Percentiles rank a stretch among this genome's conserved stretches.
phyloP scores from a whole-genome alignment of 164 flowering plant genomes.

The Nymphaea thermarum region DNA sequence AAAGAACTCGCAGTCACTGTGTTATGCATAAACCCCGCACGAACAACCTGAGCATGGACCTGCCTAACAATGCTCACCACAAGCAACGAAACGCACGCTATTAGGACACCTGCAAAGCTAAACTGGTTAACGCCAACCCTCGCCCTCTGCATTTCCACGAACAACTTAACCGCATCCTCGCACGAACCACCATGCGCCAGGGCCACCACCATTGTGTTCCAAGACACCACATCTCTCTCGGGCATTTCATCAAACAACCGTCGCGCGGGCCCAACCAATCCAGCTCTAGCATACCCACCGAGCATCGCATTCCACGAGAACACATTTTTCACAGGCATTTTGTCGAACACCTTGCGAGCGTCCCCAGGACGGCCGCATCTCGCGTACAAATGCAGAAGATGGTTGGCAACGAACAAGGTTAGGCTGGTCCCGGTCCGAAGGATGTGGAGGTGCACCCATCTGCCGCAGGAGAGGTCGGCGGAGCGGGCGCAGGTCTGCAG shows the following conservation, averaged over 20 bases:
- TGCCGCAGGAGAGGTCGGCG: slow-evolving; percentile 32
- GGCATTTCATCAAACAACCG: slow-evolving; percentile 53
- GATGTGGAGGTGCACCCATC: slow-evolving; percentile 52
- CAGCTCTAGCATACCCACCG: slow-evolving; percentile 53
- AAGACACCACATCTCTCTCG: slow-evolving; percentile 54
- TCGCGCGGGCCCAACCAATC: slow-evolving; percentile 32
- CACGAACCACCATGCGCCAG: slow-evolving; percentile 32
- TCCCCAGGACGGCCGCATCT: slow-evolving; percentile 27
- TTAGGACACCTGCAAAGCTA: slow-evolving; percentile 62
- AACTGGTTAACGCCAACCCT: slow-evolving; percentile 38
- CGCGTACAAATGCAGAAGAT: slow-evolving; percentile 43
- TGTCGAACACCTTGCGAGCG: slow-evolving; percentile 56
- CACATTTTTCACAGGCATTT: slow-evolving; percentile 51
- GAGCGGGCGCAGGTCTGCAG: slow-evolving; percentile 25
- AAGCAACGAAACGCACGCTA: slow-evolving; percentile 40
- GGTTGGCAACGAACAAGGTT: slow-evolving; percentile 45
- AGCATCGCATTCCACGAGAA: slow-evolving; percentile 67
- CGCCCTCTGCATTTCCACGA: slow-evolving; percentile 27
- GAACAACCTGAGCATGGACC: slow-evolving; percentile 57
- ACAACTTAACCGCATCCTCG: slow-evolving; percentile 38
- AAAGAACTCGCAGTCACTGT: slow-evolving; percentile 48
- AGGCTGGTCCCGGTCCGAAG: slow-evolving; percentile 32
- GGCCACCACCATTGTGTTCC: slow-evolving; percentile 70
- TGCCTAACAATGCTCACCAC: slow-evolving; percentile 33
- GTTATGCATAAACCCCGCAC: slow-evolving; percentile 38